Evolutionary conservation across 306 rosid genomes (phyloP).

Genomic region (Mimosa bimucronata): DNA sequence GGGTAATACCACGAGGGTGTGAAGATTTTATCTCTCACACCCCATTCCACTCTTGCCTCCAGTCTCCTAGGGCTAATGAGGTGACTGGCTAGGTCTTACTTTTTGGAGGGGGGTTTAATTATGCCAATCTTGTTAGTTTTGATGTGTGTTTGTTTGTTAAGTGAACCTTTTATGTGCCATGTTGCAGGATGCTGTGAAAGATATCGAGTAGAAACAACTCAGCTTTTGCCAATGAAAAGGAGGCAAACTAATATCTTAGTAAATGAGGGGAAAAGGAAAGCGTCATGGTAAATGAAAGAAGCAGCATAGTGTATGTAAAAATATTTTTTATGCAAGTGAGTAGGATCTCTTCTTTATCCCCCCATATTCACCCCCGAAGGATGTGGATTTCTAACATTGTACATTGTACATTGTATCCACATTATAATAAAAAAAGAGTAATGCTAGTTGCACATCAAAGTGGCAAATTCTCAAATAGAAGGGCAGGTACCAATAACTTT

Average conservation of each 20-base stretch:
- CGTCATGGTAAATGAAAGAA: slow-evolving; percentile 27
- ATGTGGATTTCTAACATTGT: slow-evolving; percentile 15
- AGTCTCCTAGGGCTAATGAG: neutral
- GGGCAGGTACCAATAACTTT: too few relatives aligned
- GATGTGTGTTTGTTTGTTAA: neutral
- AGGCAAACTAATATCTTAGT: slow-evolving; percentile 29
- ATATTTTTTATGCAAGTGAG: slow-evolving; percentile 28
- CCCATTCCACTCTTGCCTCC: neutral
- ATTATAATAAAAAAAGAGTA: neutral
- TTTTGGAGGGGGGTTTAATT: neutral
- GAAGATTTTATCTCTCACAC: neutral
- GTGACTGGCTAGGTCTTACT: neutral
- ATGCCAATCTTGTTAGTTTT: neutral
- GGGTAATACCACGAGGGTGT: neutral
- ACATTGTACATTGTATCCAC: slow-evolving; percentile 25
- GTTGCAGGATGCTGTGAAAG: slow-evolving; percentile 60
- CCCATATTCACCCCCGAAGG: neutral
- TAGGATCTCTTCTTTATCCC: slow-evolving; percentile 31
- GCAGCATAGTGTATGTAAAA: slow-evolving; percentile 36
- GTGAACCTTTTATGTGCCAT: neutral
- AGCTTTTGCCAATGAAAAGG: slow-evolving; percentile 37
- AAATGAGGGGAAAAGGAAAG: slow-evolving; percentile 31
- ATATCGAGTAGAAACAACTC: slow-evolving; percentile 43
- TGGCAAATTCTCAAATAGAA: neutral
- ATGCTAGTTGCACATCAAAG: neutral